These are phyloP conservation scores for Venturia oleaginea DNA, from an alignment of 2,329 filamentous ascomycete species.

Conservation along the genomic window DNA sequence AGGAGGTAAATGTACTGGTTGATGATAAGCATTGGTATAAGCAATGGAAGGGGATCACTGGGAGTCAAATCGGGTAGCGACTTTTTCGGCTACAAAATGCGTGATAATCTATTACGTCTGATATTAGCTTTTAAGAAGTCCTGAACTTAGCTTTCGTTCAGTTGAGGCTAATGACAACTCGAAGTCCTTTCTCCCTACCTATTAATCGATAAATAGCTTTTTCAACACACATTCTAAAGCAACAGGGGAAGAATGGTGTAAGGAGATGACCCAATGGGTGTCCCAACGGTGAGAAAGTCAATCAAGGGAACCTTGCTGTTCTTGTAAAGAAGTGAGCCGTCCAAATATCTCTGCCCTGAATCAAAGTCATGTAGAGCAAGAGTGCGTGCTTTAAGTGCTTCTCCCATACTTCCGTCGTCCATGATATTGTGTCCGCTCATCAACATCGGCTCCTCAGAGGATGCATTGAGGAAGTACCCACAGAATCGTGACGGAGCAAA, in stretches of 20 bases:
- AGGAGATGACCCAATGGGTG: background rate
- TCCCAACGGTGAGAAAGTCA: constrained; percentile 10
- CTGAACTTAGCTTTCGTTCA: too few relatives aligned
- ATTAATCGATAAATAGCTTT: too few relatives aligned
- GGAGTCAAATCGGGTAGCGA: too few relatives aligned
- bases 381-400: constrained; percentile 2
- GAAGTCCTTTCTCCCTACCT: too few relatives aligned
- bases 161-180: too few relatives aligned
- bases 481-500: too few relatives aligned
- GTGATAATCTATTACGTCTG: too few relatives aligned
- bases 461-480: constrained; percentile 15
- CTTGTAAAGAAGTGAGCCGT: constrained; percentile 12
- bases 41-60: too few relatives aligned
- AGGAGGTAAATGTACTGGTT: constrained; percentile 11
- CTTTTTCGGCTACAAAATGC: too few relatives aligned
- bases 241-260: background rate
- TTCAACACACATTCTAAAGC: constrained; percentile 13
- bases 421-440: constrained; percentile 13
- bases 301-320: constrained; percentile 2
- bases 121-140: too few relatives aligned
- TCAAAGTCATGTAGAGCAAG: background rate
- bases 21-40: too few relatives aligned
- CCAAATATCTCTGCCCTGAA: background rate
- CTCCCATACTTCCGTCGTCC: background rate
- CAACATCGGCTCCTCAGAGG: constrained; percentile 7